A percentile compares a stretch with the other conserved stretches of the same genome.
These are phyloP conservation scores for Dictyostelium intermedium DNA, from an alignment of 78 protist genomes.

Conservation along the genomic window DNA sequence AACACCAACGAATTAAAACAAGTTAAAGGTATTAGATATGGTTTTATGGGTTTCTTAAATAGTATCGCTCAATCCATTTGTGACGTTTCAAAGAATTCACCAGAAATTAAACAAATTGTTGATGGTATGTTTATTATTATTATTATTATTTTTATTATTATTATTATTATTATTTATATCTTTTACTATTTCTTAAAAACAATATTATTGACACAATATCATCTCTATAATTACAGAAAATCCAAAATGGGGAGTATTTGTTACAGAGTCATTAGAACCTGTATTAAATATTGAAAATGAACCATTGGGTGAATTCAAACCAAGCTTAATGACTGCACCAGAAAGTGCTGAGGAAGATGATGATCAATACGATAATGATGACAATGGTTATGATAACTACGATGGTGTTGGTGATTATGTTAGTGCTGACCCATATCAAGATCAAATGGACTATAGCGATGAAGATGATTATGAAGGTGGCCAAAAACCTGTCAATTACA, in stretches of 20 bases:
- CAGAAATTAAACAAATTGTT: constrained; percentile 2
- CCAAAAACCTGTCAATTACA: neutral
- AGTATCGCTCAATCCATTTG: constrained; percentile 47
- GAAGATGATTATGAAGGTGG: constrained; percentile 1
- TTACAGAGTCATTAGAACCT: constrained; percentile 21
- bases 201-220: too few species aligned
- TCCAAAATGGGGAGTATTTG: constrained; percentile 42
- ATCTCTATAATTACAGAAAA: neutral
- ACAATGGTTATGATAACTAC: constrained; percentile 7
- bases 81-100: constrained; percentile 30
- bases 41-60: constrained; percentile 79
- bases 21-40: constrained; percentile 64
- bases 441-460: constrained; percentile 12
- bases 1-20: constrained; percentile 69
- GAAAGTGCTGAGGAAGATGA: constrained; percentile 65
- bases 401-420: neutral
- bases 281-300: constrained; percentile 38
- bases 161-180: neutral
- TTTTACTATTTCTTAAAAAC: neutral
- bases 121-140: constrained; percentile 27
- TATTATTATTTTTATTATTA: neutral
- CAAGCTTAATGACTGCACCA: constrained; percentile 47
- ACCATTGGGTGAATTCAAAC: constrained; percentile 70
- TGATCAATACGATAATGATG: constrained; percentile 14
- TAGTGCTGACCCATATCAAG: neutral